Evolutionary conservation across 2,329 filamentous ascomycete genomes (phyloP).

Genomic region (Juglanconis juglandina): DNA sequence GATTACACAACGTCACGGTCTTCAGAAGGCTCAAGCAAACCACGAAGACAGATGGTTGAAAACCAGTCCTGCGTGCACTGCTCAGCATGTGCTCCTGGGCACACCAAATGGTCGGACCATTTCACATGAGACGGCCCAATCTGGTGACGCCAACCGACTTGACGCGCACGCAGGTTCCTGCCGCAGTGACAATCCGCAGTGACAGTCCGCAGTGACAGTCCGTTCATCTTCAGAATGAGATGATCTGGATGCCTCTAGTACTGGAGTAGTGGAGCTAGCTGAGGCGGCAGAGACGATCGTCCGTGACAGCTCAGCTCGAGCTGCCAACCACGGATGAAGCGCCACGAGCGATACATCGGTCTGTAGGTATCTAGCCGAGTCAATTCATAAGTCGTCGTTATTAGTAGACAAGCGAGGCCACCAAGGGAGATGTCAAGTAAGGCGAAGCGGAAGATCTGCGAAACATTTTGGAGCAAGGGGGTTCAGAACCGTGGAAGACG

Average conservation of each 20-base stretch:
- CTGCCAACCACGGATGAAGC: background rate
- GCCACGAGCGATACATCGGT: too few relatives aligned
- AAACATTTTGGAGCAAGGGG: background rate
- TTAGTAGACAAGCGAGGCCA: background rate
- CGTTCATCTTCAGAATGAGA: too few relatives aligned
- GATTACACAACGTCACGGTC: background rate
- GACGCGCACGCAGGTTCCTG: too few relatives aligned
- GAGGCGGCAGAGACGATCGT: background rate
- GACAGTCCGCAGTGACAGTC: too few relatives aligned
- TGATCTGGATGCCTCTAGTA: too few relatives aligned
- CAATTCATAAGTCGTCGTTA: too few relatives aligned
- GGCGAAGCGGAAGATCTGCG: conserved; percentile 3
- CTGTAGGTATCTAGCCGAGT: background rate
- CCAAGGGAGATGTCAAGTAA: conserved; percentile 2
- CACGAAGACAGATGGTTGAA: background rate
- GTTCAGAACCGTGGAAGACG: background rate
- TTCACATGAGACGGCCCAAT: too few relatives aligned
- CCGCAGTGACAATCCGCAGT: too few relatives aligned
- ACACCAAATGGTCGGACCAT: too few relatives aligned
- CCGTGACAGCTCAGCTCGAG: background rate
- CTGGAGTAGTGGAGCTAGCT: background rate
- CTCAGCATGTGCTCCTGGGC: too few relatives aligned
- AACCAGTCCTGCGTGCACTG: too few relatives aligned
- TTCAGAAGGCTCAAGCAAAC: background rate
- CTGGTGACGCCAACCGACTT: too few relatives aligned